Evolutionary conservation across 108 stramenopile species (phyloP).

Genomic region (Parmales sp.): DNA sequence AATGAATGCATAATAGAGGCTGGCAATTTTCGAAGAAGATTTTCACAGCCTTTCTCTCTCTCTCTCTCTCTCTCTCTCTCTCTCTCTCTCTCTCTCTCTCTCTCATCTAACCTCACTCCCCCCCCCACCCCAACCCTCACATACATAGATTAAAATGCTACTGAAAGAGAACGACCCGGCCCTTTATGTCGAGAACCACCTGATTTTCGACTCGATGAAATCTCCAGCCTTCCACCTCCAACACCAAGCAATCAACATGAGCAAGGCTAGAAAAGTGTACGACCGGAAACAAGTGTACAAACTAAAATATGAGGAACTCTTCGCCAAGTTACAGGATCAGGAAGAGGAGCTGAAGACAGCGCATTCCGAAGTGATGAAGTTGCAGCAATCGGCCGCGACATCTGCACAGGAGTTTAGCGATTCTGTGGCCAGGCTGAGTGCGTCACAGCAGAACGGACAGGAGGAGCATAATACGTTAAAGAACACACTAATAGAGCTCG

Average conservation of each 20-base stretch:
- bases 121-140: no score
- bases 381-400: not conserved
- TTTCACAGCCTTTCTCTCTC: no score
- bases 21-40: no score
- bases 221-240: slow-evolving; percentile 7
- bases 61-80: no score
- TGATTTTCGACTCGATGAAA: not conserved
- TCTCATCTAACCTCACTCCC: no score
- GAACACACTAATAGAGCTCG: not conserved
- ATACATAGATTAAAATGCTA: not conserved
- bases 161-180: not conserved
- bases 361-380: not conserved
- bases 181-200: not conserved
- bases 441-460: not conserved
- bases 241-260: not conserved
- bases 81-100: no score
- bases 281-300: slow-evolving; percentile 8
- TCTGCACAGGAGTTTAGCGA: slow-evolving; percentile 1
- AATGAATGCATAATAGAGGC: no score
- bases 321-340: not conserved
- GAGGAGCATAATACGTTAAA: not conserved
- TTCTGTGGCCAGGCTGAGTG: not conserved
- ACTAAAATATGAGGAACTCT: not conserved
- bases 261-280: not conserved
- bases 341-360: no score